Conservation (phyloP, 805 yeast species). For the Middelhovenomyces tepae region DNA sequence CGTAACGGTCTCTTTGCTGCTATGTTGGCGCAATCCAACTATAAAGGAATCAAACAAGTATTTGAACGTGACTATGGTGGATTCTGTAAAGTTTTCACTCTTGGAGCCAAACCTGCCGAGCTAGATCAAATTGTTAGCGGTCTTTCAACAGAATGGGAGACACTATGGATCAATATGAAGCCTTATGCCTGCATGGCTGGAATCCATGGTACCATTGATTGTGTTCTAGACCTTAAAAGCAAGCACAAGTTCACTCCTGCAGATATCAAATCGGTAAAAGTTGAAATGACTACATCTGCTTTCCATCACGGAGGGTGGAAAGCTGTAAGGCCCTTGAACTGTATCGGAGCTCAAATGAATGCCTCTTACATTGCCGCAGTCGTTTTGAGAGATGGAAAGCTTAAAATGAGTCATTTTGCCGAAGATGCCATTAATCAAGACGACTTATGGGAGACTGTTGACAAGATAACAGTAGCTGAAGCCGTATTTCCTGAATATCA, state of each 20-base stretch:
- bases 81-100: slow-evolving; percentile 5
- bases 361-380: slow-evolving; percentile 10
- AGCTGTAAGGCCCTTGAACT: slow-evolving; percentile 8
- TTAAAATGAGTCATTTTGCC: slow-evolving; percentile 5
- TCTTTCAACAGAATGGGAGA: slow-evolving; percentile 6
- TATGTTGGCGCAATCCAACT: slow-evolving; percentile 6
- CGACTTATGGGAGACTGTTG: slow-evolving; percentile 10
- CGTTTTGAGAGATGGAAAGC: slow-evolving; percentile 8
- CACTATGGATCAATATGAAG: slow-evolving; percentile 7
- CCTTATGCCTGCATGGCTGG: slow-evolving; percentile 14
- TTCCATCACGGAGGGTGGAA: slow-evolving; percentile 11
- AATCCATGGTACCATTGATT: slow-evolving; percentile 12
- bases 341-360: slow-evolving; percentile 13
- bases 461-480: slow-evolving; percentile 9
- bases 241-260: slow-evolving; percentile 1
- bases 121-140: slow-evolving; percentile 3
- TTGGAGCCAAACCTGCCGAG: slow-evolving; percentile 5
- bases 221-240: slow-evolving; percentile 1
- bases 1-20: slow-evolving; percentile 11
- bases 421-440: slow-evolving; percentile 6
- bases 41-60: slow-evolving; percentile 9
- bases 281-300: slow-evolving; percentile 10
- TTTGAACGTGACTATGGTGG: slow-evolving; percentile 11
- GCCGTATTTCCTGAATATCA: slow-evolving; percentile 4
- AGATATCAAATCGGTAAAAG: slow-evolving; percentile 2